Evolutionary conservation across 192 early-diverging fungal genomes (phyloP).

Genomic region (Gorgonomyces haynaldii): DNA sequence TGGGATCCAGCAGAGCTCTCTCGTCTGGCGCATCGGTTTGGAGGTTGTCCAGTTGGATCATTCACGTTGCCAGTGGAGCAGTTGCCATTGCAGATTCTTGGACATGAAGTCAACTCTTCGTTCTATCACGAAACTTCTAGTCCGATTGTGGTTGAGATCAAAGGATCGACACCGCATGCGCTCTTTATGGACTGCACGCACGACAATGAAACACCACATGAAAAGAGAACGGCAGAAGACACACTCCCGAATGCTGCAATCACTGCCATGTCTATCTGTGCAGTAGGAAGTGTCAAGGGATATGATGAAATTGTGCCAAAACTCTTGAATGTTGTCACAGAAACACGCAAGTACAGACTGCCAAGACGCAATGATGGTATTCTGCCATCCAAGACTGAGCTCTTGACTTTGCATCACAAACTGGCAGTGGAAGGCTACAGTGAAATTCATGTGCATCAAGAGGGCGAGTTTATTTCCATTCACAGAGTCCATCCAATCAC

Average conservation of each 20-base stretch:
- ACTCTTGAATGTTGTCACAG: slow-evolving; percentile 78
- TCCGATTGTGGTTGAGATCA: slow-evolving; percentile 58
- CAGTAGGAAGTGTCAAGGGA: slow-evolving; percentile 91
- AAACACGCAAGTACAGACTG: slow-evolving; percentile 63
- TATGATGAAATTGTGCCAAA: slow-evolving; percentile 91
- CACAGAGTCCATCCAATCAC: slow-evolving; percentile 86
- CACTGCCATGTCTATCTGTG: slow-evolving; percentile 80
- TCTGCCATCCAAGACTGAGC: slow-evolving; percentile 37
- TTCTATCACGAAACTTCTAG: slow-evolving; percentile 18
- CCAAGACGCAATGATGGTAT: slow-evolving; percentile 50
- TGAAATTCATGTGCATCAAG: slow-evolving; percentile 94
- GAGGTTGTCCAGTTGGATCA: slow-evolving; percentile 78
- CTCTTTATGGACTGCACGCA: slow-evolving; percentile 99
- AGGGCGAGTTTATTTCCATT: slow-evolving; percentile 83
- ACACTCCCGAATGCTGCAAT: slow-evolving; percentile 85
- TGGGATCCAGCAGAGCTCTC: slow-evolving; percentile 87
- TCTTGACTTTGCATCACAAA: slow-evolving; percentile 69
- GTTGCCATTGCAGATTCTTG: slow-evolving; percentile 61
- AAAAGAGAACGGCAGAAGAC: slow-evolving; percentile 82
- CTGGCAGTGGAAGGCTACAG: slow-evolving; percentile 73
- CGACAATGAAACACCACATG: slow-evolving; percentile 92
- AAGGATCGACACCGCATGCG: slow-evolving; percentile 76
- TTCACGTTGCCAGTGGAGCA: slow-evolving; percentile 31
- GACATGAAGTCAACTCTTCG: slow-evolving; percentile 32
- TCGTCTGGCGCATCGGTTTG: slow-evolving; percentile 78